These are phyloP conservation scores for Cryptococcus wingfieldii DNA, from an alignment of 1,284 basidiomycete species.

Conservation along the genomic window DNA sequence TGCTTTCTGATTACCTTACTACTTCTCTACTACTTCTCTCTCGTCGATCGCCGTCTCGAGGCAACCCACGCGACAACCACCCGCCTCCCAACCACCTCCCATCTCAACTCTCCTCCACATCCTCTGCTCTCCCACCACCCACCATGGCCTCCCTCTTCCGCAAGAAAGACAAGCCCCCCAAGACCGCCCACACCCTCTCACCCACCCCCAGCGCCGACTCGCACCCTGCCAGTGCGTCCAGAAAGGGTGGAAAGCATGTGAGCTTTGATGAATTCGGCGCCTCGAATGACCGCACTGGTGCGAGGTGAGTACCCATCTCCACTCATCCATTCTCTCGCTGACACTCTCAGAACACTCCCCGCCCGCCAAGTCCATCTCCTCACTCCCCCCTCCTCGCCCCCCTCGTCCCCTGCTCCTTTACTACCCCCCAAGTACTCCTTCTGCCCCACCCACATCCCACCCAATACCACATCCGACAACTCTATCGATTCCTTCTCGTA, in stretches of 20 bases:
- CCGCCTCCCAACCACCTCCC: not conserved
- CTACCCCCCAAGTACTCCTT: slow-evolving; percentile 33
- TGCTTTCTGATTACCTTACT: too few relatives aligned
- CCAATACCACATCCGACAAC: slow-evolving; percentile 21
- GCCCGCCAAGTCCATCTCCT: not conserved
- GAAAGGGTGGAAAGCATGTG: not conserved
- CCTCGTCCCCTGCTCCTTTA: slow-evolving; percentile 14
- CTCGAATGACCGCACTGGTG: not conserved
- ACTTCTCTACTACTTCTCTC: too few relatives aligned
- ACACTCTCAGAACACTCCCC: slow-evolving; percentile 4
- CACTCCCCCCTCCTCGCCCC: slow-evolving; percentile 6
- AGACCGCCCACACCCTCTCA: slow-evolving; percentile 3
- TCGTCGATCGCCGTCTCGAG: too few relatives aligned
- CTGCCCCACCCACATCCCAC: slow-evolving; percentile 28
- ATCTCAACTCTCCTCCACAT: not conserved
- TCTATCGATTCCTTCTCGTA: slow-evolving; percentile 31
- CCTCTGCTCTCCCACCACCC: not conserved
- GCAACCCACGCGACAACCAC: not conserved
- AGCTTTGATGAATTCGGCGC: slow-evolving; percentile 10
- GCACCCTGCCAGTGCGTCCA: not conserved
- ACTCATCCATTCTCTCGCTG: not conserved
- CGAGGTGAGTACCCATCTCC: not conserved
- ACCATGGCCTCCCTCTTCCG: slow-evolving; percentile 11
- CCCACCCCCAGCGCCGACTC: not conserved
- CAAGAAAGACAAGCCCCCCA: slow-evolving; percentile 5